A percentile compares a stretch with the other conserved stretches of the same genome.
These are phyloP conservation scores for Tylopilus sp. DNA, from an alignment of 768 basidiomycete species.

Conservation along the genomic window DNA sequence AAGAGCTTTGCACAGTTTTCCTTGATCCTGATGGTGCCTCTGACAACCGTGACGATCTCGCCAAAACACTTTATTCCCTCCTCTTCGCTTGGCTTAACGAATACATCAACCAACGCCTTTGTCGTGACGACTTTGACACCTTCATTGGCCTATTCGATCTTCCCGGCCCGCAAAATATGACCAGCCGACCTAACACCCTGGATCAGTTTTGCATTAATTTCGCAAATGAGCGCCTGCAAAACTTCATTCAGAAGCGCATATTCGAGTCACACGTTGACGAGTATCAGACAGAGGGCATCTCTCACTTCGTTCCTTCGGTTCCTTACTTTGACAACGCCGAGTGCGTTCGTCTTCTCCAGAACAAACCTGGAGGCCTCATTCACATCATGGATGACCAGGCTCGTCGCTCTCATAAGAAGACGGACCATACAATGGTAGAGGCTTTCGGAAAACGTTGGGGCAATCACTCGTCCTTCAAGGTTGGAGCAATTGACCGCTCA, in stretches of 20 bases:
- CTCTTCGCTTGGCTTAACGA: slow-evolving; percentile 97
- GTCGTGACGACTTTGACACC: slow-evolving; percentile 87
- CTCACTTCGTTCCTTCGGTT: slow-evolving; percentile 61
- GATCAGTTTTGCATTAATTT: slow-evolving; percentile 98
- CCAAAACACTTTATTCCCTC: slow-evolving; percentile 89
- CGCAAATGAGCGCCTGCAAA: slow-evolving; percentile 87
- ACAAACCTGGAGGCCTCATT: slow-evolving; percentile 68
- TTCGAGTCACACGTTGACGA: slow-evolving; percentile 83
- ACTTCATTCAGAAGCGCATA: slow-evolving; percentile 61
- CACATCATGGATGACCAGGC: slow-evolving; percentile 99
- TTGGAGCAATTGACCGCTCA: slow-evolving; percentile 67
- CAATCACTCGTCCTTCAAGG: slow-evolving; percentile 89
- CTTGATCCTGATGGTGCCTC: slow-evolving; percentile 92
- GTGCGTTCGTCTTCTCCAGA: slow-evolving; percentile 61
- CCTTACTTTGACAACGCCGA: slow-evolving; percentile 91
- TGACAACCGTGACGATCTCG: slow-evolving; percentile 91
- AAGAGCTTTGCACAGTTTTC: slow-evolving; percentile 96
- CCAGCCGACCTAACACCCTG: slow-evolving; percentile 83
- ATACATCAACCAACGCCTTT: slow-evolving; percentile 91
- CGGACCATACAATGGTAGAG: slow-evolving; percentile 90
- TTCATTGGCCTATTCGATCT: slow-evolving; percentile 95
- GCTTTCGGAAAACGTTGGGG: slow-evolving; percentile 94
- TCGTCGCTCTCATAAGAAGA: slow-evolving; percentile 81
- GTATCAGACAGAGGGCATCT: slow-evolving; percentile 79
- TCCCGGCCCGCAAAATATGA: slow-evolving; percentile 89